Conservation (phyloP, 768 basidiomycete genomes). For the Naganishia onofrii region DNA sequence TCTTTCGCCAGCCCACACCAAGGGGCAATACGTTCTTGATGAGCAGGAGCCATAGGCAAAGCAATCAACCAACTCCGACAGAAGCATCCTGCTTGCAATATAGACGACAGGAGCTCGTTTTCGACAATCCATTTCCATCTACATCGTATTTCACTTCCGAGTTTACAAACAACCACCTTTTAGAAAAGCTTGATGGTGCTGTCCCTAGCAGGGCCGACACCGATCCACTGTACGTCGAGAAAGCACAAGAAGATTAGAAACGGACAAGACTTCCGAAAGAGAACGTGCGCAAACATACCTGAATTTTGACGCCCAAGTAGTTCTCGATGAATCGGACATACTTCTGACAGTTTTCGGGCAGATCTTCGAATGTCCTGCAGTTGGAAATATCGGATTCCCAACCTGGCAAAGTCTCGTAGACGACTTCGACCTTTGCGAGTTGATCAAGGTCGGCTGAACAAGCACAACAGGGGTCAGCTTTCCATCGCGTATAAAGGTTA, state of each 20-base stretch:
- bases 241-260: not conserved
- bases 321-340: conserved; percentile 86
- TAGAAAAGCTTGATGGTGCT: conserved; percentile 61
- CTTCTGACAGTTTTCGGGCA: conserved; percentile 78
- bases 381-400: conserved; percentile 78
- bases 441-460: conserved; percentile 75
- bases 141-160: not conserved
- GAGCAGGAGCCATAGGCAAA: too few relatives aligned
- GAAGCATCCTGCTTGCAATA: too few relatives aligned
- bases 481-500: not conserved
- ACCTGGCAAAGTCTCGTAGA: conserved; percentile 83
- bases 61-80: too few relatives aligned
- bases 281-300: not conserved
- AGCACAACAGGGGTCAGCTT: conserved; percentile 15
- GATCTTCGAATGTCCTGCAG: conserved; percentile 63
- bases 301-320: conserved; percentile 66
- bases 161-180: conserved; percentile 1
- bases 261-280: not conserved
- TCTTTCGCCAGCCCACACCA: too few relatives aligned
- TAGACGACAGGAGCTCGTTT: too few relatives aligned
- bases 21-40: too few relatives aligned
- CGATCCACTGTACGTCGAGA: conserved; percentile 69
- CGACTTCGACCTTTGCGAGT: conserved; percentile 74
- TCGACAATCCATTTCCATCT: not conserved
- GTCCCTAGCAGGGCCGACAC: conserved; percentile 81